Percentiles rank a stretch among this genome's conserved stretches.
Evolutionary conservation across 495 filamentous ascomycete species (phyloP).

Genomic region (Entonaema liquescens): DNA sequence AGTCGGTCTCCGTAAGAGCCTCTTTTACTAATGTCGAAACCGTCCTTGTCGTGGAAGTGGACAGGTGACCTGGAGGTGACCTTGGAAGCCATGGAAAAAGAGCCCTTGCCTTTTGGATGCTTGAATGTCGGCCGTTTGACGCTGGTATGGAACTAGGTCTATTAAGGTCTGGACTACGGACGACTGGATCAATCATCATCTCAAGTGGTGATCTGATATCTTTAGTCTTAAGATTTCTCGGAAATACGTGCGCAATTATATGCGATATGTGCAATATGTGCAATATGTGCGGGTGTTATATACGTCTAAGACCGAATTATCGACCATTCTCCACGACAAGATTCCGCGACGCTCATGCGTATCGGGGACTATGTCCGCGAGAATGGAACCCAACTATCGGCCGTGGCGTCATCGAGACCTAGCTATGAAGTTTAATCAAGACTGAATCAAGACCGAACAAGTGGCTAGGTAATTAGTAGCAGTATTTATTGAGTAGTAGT

Average conservation of each 20-base stretch:
- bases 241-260: conserved; percentile 18
- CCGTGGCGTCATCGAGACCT: conserved; percentile 16
- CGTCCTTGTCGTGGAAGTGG: background rate
- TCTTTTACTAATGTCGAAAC: background rate
- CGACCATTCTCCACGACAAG: conserved; percentile 8
- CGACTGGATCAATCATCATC: too few species aligned
- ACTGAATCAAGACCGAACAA: conserved; percentile 14
- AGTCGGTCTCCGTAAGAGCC: conserved; percentile 3
- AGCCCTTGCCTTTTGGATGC: background rate
- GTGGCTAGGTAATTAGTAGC: background rate
- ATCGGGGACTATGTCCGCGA: conserved; percentile 29
- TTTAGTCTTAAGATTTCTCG: conserved; percentile 18
- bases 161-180: conserved; percentile 12
- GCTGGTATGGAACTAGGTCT: conserved; percentile 21
- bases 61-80: background rate
- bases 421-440: conserved; percentile 5
- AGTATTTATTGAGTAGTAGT: background rate
- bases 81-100: too few species aligned
- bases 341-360: conserved; percentile 9
- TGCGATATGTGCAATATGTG: background rate
- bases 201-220: background rate
- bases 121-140: conserved; percentile 12
- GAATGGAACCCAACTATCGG: conserved; percentile 34
- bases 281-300: conserved; percentile 4
- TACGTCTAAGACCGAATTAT: conserved; percentile 13